phyloP scores from a whole-genome alignment of 108 stramenopile species.

The Bacterosira constricta region DNA sequence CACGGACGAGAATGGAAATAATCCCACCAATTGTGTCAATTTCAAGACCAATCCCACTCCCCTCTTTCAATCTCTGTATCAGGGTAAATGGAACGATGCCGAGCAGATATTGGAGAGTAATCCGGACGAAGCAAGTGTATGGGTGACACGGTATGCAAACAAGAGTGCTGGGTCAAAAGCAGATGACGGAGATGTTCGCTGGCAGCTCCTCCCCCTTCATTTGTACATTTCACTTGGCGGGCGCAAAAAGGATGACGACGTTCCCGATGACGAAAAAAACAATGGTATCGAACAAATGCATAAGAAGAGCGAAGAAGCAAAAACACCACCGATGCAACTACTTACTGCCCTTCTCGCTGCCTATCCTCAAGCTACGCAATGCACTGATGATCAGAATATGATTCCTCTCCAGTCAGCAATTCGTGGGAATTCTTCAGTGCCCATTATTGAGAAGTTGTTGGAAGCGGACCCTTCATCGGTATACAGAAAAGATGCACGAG shows the following conservation, averaged over 20 bases:
- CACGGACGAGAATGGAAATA: slow-evolving; percentile 4
- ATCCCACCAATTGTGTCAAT: slow-evolving; percentile 17
- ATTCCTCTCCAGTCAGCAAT: slow-evolving; percentile 43
- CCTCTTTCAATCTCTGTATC: slow-evolving; percentile 26
- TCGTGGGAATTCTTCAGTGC: slow-evolving; percentile 26
- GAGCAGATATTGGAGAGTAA: slow-evolving; percentile 12
- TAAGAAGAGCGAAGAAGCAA: neutral
- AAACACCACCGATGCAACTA: neutral
- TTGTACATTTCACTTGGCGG: slow-evolving; percentile 22
- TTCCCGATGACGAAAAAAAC: too few relatives aligned
- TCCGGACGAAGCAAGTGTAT: slow-evolving; percentile 41
- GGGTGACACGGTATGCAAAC: slow-evolving; percentile 25
- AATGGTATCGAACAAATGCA: too few relatives aligned
- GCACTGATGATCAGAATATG: slow-evolving; percentile 36
- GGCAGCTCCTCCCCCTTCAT: slow-evolving; percentile 45
- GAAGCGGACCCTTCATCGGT: slow-evolving; percentile 25
- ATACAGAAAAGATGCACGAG: slow-evolving; percentile 22
- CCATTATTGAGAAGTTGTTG: slow-evolving; percentile 15
- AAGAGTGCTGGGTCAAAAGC: neutral
- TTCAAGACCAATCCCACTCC: slow-evolving; percentile 26
- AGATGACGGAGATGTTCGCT: slow-evolving; percentile 10
- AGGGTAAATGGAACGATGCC: slow-evolving; percentile 22
- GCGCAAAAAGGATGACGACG: neutral
- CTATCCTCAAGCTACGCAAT: slow-evolving; percentile 35
- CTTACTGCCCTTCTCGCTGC: slow-evolving; percentile 18